Base-by-base conservation (phyloP, 768 basidiomycete genomes). In the Leccinum arenicola region DNA sequence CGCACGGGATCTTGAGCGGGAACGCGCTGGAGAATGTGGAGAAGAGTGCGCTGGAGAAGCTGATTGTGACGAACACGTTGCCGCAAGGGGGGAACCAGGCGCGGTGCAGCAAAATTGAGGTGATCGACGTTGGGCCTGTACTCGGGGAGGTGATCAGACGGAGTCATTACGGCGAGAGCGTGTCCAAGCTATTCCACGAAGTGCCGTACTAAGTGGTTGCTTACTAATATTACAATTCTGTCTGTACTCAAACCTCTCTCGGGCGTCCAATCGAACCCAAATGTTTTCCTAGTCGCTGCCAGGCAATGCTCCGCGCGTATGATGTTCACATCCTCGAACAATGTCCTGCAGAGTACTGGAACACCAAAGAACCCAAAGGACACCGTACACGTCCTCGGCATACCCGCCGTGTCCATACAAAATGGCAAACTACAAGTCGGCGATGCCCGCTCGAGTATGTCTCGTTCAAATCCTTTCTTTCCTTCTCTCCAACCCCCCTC, bases 61-160 rank as follows among this genome's bases (percentile, higher is more conserved):
- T 99, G 71, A 93, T 98, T 58, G 96, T 99, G 69, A 98, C 97
- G 69, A 99, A 99, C 78, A 97, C 95, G 74, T 84, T 98, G 43
- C 97, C 97, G 55, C 97, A 98, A 75, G 70, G 80, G 53, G 86
- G 78, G 66, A 92, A 95, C 75, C 82, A 86, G 73, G 82, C 77
- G 40, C 73, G 70, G 55, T 93, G 91, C 75, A 73, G 74, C 47
- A 92, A 93, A 76, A 84, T 99, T 47, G 93, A 95, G 76, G 92
- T 95, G 55, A 88, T 99, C 65, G 95, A 98, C 77, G 88, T 99
- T 64, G 93, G 93, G 25, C 87, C 89, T 19, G 94, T 98, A 65
- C 84, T 99, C 50, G 97, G 94, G 43, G 96, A 98, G 82, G 92
- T 95, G 63, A 96, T 98, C 60, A 80, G 96, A 66, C 83, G 96